These are phyloP conservation scores for Sphagnum contortum DNA, from an alignment of 225 moss, liverwort and hornwort species.

Conservation along the genomic window DNA sequence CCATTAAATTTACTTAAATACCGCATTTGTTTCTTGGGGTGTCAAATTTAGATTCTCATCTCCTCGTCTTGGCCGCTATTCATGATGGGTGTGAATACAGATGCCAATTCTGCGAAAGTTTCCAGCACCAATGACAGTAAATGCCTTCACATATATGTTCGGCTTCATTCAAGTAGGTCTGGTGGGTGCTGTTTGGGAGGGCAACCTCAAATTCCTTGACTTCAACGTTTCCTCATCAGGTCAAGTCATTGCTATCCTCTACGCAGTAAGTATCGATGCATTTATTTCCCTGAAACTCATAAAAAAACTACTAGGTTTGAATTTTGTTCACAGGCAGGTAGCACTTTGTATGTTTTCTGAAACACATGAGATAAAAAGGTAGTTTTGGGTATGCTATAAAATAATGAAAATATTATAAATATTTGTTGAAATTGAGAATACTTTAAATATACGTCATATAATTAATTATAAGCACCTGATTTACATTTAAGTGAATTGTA, in stretches of 20 bases:
- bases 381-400: no score
- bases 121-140: slow-evolving; percentile 40
- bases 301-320: no score
- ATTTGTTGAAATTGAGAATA: no score
- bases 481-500: no score
- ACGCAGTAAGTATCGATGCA: slow-evolving; percentile 21
- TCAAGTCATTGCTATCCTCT: slow-evolving; percentile 38
- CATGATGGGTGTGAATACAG: background rate
- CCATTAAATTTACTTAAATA: no score
- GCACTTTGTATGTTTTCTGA: no score
- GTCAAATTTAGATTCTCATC: background rate
- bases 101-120: slow-evolving; percentile 33
- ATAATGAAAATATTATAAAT: no score
- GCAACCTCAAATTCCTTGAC: slow-evolving; percentile 37
- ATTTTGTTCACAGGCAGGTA: no score
- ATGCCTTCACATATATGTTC: slow-evolving; percentile 35
- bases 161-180: slow-evolving; percentile 49
- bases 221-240: slow-evolving; percentile 28
- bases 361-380: no score
- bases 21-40: background rate
- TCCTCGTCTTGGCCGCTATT: background rate
- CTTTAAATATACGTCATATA: no score
- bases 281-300: no score
- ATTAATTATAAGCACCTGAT: no score
- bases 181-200: slow-evolving; percentile 29